These are phyloP conservation scores for Phlyctochytrium bullatum DNA, from an alignment of 192 early-diverging fungal species.

Conservation along the genomic window DNA sequence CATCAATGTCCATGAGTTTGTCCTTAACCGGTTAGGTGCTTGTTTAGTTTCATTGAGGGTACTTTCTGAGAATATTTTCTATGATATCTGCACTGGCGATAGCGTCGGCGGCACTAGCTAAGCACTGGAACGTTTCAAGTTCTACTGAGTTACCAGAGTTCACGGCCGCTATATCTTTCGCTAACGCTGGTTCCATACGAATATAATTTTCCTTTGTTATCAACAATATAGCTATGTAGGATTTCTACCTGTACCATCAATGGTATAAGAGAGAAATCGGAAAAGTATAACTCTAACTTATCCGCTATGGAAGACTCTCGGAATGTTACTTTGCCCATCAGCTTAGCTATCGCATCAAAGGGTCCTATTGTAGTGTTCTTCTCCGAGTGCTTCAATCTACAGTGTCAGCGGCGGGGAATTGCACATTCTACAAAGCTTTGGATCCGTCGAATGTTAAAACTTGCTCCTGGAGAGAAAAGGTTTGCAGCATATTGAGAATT, in stretches of 20 bases:
- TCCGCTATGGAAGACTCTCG: slow-evolving; percentile 57
- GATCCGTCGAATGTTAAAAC: slow-evolving; percentile 79
- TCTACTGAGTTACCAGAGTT: slow-evolving; percentile 14
- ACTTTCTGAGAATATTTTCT: slow-evolving; percentile 57
- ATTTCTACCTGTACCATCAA: slow-evolving; percentile 83
- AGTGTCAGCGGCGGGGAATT: slow-evolving; percentile 30
- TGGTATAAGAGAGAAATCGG: slow-evolving; percentile 81
- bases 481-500: slow-evolving; percentile 90
- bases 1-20: slow-evolving; percentile 90
- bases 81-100: slow-evolving; percentile 82
- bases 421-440: slow-evolving; percentile 59
- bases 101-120: slow-evolving; percentile 82
- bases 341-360: slow-evolving; percentile 73
- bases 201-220: slow-evolving; percentile 91
- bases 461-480: slow-evolving; percentile 69
- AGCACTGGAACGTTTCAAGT: slow-evolving; percentile 53
- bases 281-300: slow-evolving; percentile 87
- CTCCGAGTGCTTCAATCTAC: slow-evolving; percentile 35
- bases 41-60: too few species aligned
- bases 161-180: slow-evolving; percentile 34
- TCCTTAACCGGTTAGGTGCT: too few species aligned
- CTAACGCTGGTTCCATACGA: slow-evolving; percentile 58
- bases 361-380: slow-evolving; percentile 64
- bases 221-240: background rate
- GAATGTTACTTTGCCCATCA: slow-evolving; percentile 56